Evolutionary conservation across 2,329 filamentous ascomycete species (phyloP), one percentile per base, ranked within the genome.

Genomic region (Stagonosporopsis chrysanthemi): DNA sequence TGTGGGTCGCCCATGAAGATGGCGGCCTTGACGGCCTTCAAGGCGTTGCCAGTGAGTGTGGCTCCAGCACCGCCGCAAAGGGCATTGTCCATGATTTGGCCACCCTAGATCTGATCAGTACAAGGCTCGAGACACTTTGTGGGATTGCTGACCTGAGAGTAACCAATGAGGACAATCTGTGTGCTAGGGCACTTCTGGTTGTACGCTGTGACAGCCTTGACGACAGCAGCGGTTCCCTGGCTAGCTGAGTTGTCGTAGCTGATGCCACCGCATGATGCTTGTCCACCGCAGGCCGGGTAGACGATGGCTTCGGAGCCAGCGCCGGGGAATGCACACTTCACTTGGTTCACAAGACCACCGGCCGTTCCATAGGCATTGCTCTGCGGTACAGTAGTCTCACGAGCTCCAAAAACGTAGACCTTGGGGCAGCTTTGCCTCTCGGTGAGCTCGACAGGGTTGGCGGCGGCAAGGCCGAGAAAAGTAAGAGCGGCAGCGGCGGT

Each of bases 1-100:
- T 86, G 80, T 3, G 88, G 88, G 65, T 87, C 82, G 6, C 87
- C 87, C 81, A 88, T 84, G 70, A 88, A 84, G 63, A 89, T 87
- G 14, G 82, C 85, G 0, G 84, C 87, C 73, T 87, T 87, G 64
- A 89, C 82, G 68, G 82, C 81, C 3, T 74, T 76, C 7, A 86
- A 73, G 3, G 84, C 84, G 6, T 77, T 77, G 4, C 80, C 78
- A 8, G 80, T 78, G 6, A 82, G 81, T 46, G 79, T 81, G 22
- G 74, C 68, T 47, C 83, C 72, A 8, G 54, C 81, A 26, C 85
- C 86, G 14, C 86, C 85, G 65, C 85, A 88, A 38, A 87, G 74
- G 6, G 84, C 85, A 62, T 86, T 83, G 62, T 88, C 85, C 72
- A 86, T 82, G 63, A 88, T 88, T 74, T 88, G 83, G 39, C 82